Conservation (phyloP, 2,329 filamentous ascomycete species). For the Diaporthe australafricana region DNA sequence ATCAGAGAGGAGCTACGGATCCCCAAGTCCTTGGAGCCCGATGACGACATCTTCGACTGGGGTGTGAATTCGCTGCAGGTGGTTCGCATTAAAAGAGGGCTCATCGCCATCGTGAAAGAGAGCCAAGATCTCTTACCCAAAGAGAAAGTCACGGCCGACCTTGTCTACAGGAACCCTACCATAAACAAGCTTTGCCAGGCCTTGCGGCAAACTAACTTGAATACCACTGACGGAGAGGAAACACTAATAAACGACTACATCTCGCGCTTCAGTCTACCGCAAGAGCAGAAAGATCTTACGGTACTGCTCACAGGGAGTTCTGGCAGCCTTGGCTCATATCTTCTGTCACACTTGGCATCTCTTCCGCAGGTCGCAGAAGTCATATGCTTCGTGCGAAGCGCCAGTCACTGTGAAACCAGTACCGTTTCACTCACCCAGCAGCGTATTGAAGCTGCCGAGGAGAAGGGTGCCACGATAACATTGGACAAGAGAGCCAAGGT, state of each 20-base stretch:
- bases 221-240: neutral
- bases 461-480: neutral
- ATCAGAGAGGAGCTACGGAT: neutral
- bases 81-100: neutral
- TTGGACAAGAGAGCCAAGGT: neutral
- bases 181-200: neutral
- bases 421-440: neutral
- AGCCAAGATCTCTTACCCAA: neutral
- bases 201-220: neutral
- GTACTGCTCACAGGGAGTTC: conserved; percentile 1
- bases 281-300: neutral
- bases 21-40: neutral
- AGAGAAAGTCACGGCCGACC: neutral
- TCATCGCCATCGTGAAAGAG: neutral
- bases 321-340: conserved; percentile 1
- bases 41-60: neutral
- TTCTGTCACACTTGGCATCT: neutral
- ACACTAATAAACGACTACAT: neutral
- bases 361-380: neutral
- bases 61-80: conserved; percentile 16
- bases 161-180: neutral
- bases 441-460: neutral
- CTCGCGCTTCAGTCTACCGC: neutral
- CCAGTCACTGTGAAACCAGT: neutral
- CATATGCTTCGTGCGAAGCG: neutral